Percentiles rank a stretch among this genome's conserved stretches.
Evolutionary conservation across 371 early-diverging fungal species (phyloP).

Genomic region (Gilbertella persicaria): DNA sequence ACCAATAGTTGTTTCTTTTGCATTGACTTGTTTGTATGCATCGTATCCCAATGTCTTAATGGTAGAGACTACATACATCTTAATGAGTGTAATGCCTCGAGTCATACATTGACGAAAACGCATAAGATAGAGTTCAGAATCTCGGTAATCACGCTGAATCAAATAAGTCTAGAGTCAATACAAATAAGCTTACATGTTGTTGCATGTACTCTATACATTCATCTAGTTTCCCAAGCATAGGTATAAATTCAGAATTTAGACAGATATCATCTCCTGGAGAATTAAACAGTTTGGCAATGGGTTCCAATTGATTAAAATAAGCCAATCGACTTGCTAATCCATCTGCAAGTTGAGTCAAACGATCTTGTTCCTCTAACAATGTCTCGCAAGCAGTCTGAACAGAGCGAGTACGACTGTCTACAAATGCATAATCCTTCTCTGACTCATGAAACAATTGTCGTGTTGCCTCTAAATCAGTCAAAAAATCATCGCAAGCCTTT

Average conservation of each 20-base stretch:
- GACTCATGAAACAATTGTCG: conserved; percentile 57
- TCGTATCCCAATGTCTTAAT: conserved; percentile 70
- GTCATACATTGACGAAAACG: conserved; percentile 90
- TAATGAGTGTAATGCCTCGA: conserved; percentile 85
- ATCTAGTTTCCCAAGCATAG: conserved; percentile 77
- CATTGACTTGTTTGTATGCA: conserved; percentile 48
- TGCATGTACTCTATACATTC: conserved; percentile 80
- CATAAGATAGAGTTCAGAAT: conserved; percentile 89
- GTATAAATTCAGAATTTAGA: conserved; percentile 72
- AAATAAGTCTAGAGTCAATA: background rate
- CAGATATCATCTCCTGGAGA: conserved; percentile 84
- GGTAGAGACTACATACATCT: conserved; percentile 76
- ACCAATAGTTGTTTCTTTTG: conserved; percentile 26
- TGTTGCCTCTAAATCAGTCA: conserved; percentile 57
- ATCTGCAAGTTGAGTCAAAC: conserved; percentile 67
- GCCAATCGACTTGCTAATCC: conserved; percentile 62
- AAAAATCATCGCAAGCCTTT: conserved; percentile 59
- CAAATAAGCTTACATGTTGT: conserved; percentile 55
- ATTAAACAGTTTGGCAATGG: conserved; percentile 75
- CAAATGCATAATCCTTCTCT: conserved; percentile 70
- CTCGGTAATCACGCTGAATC: conserved; percentile 71
- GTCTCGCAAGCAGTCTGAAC: conserved; percentile 80
- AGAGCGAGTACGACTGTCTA: conserved; percentile 71
- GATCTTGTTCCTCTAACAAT: conserved; percentile 70
- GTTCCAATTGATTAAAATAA: conserved; percentile 83